Evolutionary conservation across 768 basidiomycete species (phyloP), one percentile per base, ranked within the genome.

Genomic region (Albatrellus ellisii): DNA sequence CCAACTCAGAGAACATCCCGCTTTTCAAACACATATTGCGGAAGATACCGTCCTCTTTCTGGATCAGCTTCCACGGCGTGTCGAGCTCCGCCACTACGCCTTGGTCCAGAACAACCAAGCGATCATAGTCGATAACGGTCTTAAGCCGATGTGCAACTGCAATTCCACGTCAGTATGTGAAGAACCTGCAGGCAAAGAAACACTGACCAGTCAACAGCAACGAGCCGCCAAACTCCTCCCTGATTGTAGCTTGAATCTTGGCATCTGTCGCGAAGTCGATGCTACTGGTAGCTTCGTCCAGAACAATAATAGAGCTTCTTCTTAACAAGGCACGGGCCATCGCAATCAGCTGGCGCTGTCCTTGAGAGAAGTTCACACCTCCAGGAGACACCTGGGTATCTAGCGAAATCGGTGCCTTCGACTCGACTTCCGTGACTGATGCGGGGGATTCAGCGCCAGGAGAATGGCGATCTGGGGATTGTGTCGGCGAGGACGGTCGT

Each of bases 321-420:
- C 83, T 65, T 24, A 88, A 64, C 17, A 89, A 62, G 0, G 87
- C 85, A 4, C 87, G 71, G 0, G 86, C 87, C 80, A 89, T 81
- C 1, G 85, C 80, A 41, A 90, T 82, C 12, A 89, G 62, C 52
- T 97, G 91, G 8, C 89, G 60, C 55, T 97, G 90, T 8, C 92
- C 91, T 45, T 90, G 86, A 1, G 86, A 91, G 59, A 95, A 92
- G 62, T 95, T 94, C 24, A 77, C 69, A 0, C 90, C 90, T 0
- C 89, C 89, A 1, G 85, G 69, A 0, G 86, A 86, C 7, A 94
- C 81, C 46, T 81, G 76, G 0, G 81, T 85, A 15, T 85, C 76
- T 3, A 94, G 67, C 0, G 74, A 68, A 22, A 92, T 63, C 0
- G 64, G 63, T 1, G 66, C 68, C 54, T 73, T 80, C 24, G 52